Base-by-base conservation (phyloP, 2,329 filamentous ascomycete genomes). In the Cucurbitaria berberidis region DNA sequence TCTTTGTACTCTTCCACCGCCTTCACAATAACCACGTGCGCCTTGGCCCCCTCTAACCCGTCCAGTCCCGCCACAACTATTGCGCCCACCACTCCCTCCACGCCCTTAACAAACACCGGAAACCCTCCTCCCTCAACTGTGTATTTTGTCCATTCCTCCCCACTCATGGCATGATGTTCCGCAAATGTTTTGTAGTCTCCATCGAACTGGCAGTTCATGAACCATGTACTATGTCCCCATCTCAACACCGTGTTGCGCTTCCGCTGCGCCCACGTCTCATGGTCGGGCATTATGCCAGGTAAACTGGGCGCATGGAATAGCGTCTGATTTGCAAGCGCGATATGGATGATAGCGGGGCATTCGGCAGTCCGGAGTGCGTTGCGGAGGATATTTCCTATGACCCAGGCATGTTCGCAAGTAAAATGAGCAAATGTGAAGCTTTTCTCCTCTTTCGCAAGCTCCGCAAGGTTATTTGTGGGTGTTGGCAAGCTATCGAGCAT, bases 81-180 rank as follows among this genome's bases (percentile, higher is more conserved):
- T 1, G 91, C 86, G 0, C 84, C 90, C 8, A 92, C 86, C 3
- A 91, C 77, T 0, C 89, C 90, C 76, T 93, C 89, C 1, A 93
- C 88, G 0, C 88, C 88, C 47, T 78, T 77, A 6, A 93, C 89
- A 7, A 85, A 81, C 27, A 93, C 82, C 0, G 90, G 90, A 58
- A 90, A 85, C 0, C 82, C 90, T 19, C 90, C 90, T 0, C 90
- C 90, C 73, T 93, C 89, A 57, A 92, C 89, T 1, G 89, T 89
- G 77, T 89, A 93, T 27, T 84, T 78, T 48, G 81, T 80, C 44
- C 81, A 64, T 42, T 82, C 69, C 5, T 83, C 81, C n/a, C 59
- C 62, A 11, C 65, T 64, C 66, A 93, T 77, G 29, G 82, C 86
- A 67, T 84, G 89, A 70, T 89, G 88, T 27, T 80, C 79, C 35